Conservation (phyloP, 2,329 filamentous ascomycete species). For the Endothia cerciana region DNA sequence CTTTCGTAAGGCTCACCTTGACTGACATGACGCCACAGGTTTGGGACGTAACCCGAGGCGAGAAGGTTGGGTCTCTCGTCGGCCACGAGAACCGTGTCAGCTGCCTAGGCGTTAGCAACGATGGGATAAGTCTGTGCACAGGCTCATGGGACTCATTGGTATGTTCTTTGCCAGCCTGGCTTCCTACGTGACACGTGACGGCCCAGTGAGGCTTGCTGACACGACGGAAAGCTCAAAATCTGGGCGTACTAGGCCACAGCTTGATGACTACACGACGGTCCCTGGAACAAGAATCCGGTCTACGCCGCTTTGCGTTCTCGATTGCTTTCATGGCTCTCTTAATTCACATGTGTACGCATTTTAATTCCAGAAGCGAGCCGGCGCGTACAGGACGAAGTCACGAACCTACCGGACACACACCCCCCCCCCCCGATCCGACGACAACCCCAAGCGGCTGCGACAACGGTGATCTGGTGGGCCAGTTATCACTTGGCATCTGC, state of each 20-base stretch:
- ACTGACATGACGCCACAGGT: slow-evolving; percentile 65
- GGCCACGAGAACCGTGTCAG: slow-evolving; percentile 99
- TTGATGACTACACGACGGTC: slow-evolving; percentile 34
- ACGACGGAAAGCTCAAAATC: slow-evolving; percentile 71
- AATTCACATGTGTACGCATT: slow-evolving; percentile 45
- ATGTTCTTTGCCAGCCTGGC: slow-evolving; percentile 47
- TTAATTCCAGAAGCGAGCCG: slow-evolving; percentile 45
- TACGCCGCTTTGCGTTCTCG: slow-evolving; percentile 34
- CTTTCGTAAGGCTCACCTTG: neutral
- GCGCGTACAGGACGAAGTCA: slow-evolving; percentile 54
- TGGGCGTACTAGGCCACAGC: slow-evolving; percentile 71
- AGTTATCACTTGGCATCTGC: slow-evolving; percentile 30
- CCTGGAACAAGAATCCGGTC: slow-evolving; percentile 36
- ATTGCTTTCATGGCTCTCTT: slow-evolving; percentile 41
- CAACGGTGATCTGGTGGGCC: slow-evolving; percentile 32
- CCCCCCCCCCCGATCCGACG: slow-evolving; percentile 37
- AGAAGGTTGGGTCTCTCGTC: slow-evolving; percentile 94
- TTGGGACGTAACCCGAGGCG: slow-evolving; percentile 95
- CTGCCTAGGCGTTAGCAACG: slow-evolving; percentile 97
- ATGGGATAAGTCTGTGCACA: slow-evolving; percentile 98
- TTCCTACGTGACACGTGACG: neutral
- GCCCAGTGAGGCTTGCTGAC: slow-evolving; percentile 36
- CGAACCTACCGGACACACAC: slow-evolving; percentile 43
- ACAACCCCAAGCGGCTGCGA: slow-evolving; percentile 34
- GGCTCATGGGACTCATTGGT: slow-evolving; percentile 99